Percentiles rank a stretch among this genome's conserved stretches.
Evolutionary conservation across 2,329 filamentous ascomycete genomes (phyloP).

Genomic region (Cordyceps pruinosa): DNA sequence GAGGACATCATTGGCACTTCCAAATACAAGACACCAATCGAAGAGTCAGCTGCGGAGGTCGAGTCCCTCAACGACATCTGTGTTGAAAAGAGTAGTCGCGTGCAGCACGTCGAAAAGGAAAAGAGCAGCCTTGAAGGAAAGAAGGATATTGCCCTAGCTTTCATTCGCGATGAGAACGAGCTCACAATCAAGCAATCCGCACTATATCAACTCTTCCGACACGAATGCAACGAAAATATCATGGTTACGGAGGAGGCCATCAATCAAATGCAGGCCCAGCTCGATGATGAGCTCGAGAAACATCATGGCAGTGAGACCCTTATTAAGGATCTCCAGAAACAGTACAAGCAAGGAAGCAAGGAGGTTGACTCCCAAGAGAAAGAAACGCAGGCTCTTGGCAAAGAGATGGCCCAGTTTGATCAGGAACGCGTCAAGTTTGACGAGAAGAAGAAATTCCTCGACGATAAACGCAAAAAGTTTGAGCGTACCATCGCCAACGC

Average conservation of each 20-base stretch:
- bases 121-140: conserved; percentile 89
- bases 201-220: conserved; percentile 85
- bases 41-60: conserved; percentile 84
- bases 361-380: conserved; percentile 80
- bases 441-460: conserved; percentile 92
- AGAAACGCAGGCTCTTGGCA: conserved; percentile 67
- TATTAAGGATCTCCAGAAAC: conserved; percentile 83
- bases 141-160: conserved; percentile 88
- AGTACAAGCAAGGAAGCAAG: conserved; percentile 74
- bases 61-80: conserved; percentile 93
- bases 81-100: conserved; percentile 87
- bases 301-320: conserved; percentile 83
- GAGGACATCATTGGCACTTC: conserved; percentile 99
- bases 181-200: conserved; percentile 82
- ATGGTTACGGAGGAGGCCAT: conserved; percentile 85
- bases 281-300: conserved; percentile 83
- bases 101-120: conserved; percentile 97
- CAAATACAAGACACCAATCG: conserved; percentile 95
- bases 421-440: conserved; percentile 97
- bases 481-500: conserved; percentile 79
- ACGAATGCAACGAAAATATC: conserved; percentile 83
- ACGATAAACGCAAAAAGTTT: conserved; percentile 87
- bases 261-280: conserved; percentile 77
- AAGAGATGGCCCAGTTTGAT: conserved; percentile 87
- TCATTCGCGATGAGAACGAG: conserved; percentile 88